A percentile compares a stretch with the other conserved stretches of the same genome.
These are phyloP conservation scores for Coemansia biformis DNA, from an alignment of 192 early-diverging fungal genomes.

Conservation along the genomic window DNA sequence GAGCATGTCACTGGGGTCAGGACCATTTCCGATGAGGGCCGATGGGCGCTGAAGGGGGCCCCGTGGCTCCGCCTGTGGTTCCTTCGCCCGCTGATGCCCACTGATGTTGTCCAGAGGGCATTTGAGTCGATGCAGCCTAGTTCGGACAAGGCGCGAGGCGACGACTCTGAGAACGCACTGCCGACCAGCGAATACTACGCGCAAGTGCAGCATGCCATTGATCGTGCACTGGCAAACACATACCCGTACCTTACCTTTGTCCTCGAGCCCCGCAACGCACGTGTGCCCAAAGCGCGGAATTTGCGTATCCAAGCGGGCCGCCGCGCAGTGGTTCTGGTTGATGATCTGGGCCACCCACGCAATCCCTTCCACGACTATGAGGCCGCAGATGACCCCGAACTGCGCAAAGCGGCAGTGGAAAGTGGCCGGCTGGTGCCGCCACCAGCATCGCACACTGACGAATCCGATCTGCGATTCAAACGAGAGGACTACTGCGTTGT, in stretches of 20 bases:
- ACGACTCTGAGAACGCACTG: neutral
- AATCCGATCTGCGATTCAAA: neutral
- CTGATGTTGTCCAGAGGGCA: neutral
- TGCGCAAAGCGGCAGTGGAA: neutral
- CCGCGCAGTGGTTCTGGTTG: neutral
- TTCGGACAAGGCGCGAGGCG: neutral
- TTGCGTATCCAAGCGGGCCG: neutral
- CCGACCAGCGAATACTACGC: constrained; percentile 4
- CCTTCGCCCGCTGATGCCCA: neutral
- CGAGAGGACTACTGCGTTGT: constrained; percentile 5
- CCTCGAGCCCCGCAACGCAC: constrained; percentile 6
- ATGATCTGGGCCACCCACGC: neutral
- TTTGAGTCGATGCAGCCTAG: neutral
- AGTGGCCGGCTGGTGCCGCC: constrained; percentile 1
- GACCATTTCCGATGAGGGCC: constrained; percentile 5
- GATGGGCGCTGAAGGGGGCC: neutral
- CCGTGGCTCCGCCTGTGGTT: constrained; percentile 5
- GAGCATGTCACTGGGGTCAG: constrained; percentile 8
- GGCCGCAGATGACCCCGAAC: constrained; percentile 1
- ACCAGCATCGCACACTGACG: neutral
- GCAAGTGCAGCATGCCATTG: constrained; percentile 2
- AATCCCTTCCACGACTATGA: constrained; percentile 11
- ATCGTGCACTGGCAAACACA: neutral
- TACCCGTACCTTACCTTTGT: constrained; percentile 1
- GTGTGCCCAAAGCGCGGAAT: neutral